phyloP scores from a whole-genome alignment of 805 yeast genomes.

The Saccharomycopsis guyanensis region DNA sequence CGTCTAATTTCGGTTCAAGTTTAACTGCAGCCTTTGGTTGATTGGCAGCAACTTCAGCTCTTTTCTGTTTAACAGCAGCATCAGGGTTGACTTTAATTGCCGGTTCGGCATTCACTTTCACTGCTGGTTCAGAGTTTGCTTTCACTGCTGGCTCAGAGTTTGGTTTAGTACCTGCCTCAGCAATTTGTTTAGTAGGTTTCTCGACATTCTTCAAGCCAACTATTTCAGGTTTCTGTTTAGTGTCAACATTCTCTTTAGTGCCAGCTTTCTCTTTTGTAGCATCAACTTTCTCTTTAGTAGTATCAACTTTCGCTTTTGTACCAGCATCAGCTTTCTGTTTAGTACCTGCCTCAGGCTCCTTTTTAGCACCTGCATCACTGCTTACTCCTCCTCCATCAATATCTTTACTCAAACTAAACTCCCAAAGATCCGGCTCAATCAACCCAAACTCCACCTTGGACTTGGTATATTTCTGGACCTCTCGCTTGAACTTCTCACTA shows the following conservation, averaged over 20 bases:
- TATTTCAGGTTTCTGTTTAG: not conserved
- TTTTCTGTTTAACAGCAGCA: not conserved
- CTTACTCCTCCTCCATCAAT: conserved; percentile 31
- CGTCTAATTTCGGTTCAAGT: not conserved
- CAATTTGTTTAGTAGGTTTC: not conserved
- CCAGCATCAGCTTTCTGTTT: conserved; percentile 23
- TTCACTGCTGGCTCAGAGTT: not conserved
- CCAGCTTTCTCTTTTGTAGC: not conserved
- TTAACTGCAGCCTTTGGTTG: not conserved
- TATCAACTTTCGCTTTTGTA: conserved; percentile 9
- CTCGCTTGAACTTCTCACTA: conserved; percentile 49
- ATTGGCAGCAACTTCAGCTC: not conserved
- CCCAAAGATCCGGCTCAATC: conserved; percentile 58
- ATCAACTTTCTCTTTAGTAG: conserved; percentile 4
- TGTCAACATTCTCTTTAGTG: not conserved
- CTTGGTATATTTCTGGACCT: conserved; percentile 44
- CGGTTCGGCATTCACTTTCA: not conserved
- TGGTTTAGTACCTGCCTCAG: not conserved
- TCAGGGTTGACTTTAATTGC: not conserved
- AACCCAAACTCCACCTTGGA: conserved; percentile 67
- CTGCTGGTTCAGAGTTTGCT: not conserved
- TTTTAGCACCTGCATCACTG: not conserved
- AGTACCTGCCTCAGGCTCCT: too few species aligned
- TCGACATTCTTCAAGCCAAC: not conserved
- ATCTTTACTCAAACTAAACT: conserved; percentile 40